Evolutionary conservation across 495 filamentous ascomycete genomes (phyloP).

Genomic region (Geopyxis carbonaria): DNA sequence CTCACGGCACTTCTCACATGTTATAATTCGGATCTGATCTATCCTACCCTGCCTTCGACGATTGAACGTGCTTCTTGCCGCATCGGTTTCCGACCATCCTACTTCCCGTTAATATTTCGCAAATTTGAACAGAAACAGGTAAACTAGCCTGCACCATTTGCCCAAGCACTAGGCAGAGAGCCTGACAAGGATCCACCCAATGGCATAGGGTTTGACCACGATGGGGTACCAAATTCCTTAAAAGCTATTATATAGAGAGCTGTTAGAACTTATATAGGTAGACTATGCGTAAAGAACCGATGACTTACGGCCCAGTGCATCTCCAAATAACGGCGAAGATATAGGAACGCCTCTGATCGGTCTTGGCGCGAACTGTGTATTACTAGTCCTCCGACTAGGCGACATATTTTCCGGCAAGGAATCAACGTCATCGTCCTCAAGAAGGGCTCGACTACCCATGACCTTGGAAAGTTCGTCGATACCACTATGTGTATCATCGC

Average conservation of each 20-base stretch:
- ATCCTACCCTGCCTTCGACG: conserved; percentile 18
- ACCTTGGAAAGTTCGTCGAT: conserved; percentile 63
- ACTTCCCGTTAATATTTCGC: conserved; percentile 5
- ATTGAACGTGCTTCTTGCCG: conserved; percentile 20
- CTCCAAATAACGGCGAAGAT: conserved; percentile 35
- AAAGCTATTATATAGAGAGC: conserved; percentile 1
- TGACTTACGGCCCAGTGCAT: conserved; percentile 33
- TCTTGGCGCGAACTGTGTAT: conserved; percentile 19
- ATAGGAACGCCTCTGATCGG: conserved; percentile 21
- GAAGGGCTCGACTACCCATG: conserved; percentile 83
- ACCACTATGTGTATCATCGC: conserved; percentile 35
- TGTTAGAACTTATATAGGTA: not conserved
- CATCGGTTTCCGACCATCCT: conserved; percentile 26
- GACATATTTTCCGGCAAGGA: conserved; percentile 26
- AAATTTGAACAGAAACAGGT: conserved; percentile 4
- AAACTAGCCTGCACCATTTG: conserved; percentile 22
- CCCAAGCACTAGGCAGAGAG: conserved; percentile 22
- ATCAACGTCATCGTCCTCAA: conserved; percentile 58
- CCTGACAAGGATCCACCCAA: conserved; percentile 18
- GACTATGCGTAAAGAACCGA: not conserved
- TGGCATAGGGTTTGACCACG: conserved; percentile 22
- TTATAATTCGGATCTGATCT: conserved; percentile 18
- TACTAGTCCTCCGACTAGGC: conserved; percentile 22
- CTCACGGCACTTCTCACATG: conserved; percentile 19
- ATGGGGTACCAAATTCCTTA: conserved; percentile 8